Evolutionary conservation across 1,284 basidiomycete species (phyloP), one percentile per base, ranked within the genome.

Genomic region (Cutaneotrichosporon mucoides): DNA sequence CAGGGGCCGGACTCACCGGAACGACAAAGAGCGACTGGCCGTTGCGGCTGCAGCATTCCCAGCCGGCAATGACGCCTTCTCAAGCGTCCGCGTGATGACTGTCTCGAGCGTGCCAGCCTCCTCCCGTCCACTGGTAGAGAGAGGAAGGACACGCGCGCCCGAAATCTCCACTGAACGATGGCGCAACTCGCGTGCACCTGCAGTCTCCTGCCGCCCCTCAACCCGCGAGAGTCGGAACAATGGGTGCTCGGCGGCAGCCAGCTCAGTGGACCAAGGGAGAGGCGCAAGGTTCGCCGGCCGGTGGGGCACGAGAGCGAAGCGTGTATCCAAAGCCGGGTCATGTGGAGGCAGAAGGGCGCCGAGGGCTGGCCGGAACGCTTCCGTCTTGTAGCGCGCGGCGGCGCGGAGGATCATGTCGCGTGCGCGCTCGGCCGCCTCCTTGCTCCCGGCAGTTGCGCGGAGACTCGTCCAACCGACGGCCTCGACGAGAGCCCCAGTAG

Each of bases 181-280:
- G 37, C 16, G 13, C 2, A 40, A 35, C 50, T 62, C 56, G 38
- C 53, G 53, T 11, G 9, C 36, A 3, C 44, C 36, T 1, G 40
- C 12, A 8, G 15, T 13, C 9, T 43, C 50, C 13, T 8, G 7
- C 5, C 2, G 12, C 0, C 16, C 15, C 40, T 36, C 33, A 5
- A 36, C 44, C n/a, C 48, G 44, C 5, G 41, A 34, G 24, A 64
- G 52, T 36, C 62, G 62, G 62, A 64, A 64, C 34, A 64, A 43
- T 2, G 43, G 33, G 3, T 56, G 53, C 16, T 41, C 56, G 4
- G 41, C 55, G 6, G 51, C 48, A 5, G 38, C 38, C 15, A 60
- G 54, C 7, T 53, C 51, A 7, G 48, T 52, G 6, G 58, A 46
- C 59, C 59, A 64, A 2, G 56, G 59, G 15, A 61, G 51, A 8